phyloP scores from a whole-genome alignment of 805 yeast genomes.

The Yamadazyma nakazawae region DNA sequence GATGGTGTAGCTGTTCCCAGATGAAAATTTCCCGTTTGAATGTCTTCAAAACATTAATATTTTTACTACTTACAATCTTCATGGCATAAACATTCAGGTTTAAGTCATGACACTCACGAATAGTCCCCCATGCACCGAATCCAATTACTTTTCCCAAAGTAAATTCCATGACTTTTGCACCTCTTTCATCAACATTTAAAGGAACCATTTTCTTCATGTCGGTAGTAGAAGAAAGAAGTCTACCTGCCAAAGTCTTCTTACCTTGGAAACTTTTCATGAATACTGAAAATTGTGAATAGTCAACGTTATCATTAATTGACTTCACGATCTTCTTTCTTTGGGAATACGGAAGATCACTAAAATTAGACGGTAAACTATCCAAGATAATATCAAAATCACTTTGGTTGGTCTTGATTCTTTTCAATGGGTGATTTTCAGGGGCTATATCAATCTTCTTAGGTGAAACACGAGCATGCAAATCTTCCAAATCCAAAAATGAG shows the following conservation, averaged over 20 bases:
- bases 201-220: conserved; percentile 32
- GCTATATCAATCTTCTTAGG: conserved; percentile 35
- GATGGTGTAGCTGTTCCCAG: conserved; percentile 70
- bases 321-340: conserved; percentile 49
- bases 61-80: conserved; percentile 45
- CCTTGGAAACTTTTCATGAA: conserved; percentile 36
- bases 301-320: conserved; percentile 37
- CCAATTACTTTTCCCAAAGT: conserved; percentile 74
- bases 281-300: conserved; percentile 41
- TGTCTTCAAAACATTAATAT: conserved; percentile 45
- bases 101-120: conserved; percentile 56
- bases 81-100: conserved; percentile 49
- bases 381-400: conserved; percentile 36
- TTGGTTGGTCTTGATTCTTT: conserved; percentile 8
- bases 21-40: conserved; percentile 69
- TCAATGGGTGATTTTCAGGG: conserved; percentile 1
- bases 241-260: conserved; percentile 39
- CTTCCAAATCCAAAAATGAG: conserved; percentile 39
- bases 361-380: conserved; percentile 49
- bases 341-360: conserved; percentile 56
- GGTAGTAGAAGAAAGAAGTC: conserved; percentile 37
- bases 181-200: conserved; percentile 58
- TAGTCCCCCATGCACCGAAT: conserved; percentile 86
- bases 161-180: conserved; percentile 61
- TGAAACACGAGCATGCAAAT: conserved; percentile 41